A percentile compares a stretch with the other conserved stretches of the same genome.
Evolutionary conservation across 164 flowering plant genomes (phyloP).

Genomic region (Macadamia integrifolia): DNA sequence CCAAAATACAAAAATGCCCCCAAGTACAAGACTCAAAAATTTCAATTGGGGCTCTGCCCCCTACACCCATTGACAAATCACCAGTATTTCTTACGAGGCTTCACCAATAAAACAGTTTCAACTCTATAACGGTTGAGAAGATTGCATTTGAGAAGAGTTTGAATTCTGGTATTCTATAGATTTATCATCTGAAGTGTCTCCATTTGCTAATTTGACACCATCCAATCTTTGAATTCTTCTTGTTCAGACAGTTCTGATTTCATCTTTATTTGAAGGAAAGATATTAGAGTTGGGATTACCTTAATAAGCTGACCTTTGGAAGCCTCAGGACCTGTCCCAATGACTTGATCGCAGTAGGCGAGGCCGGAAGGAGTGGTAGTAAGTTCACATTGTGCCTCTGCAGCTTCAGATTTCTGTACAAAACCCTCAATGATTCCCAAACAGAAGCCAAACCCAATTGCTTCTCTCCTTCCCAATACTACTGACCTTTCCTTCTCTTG

Average conservation of each 20-base stretch:
- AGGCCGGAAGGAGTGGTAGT: constrained; percentile 69
- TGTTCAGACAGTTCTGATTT: not conserved
- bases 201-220: too few relatives aligned
- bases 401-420: constrained; percentile 6
- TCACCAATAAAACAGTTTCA: too few relatives aligned
- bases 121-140: too few relatives aligned
- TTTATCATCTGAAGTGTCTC: too few relatives aligned
- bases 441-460: constrained; percentile 9
- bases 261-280: not conserved
- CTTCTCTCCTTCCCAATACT: constrained; percentile 11
- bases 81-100: too few relatives aligned
- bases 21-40: too few relatives aligned
- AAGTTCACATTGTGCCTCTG: constrained; percentile 36
- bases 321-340: constrained; percentile 70
- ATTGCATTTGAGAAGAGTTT: too few relatives aligned
- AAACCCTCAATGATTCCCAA: constrained; percentile 1
- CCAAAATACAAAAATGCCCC: too few relatives aligned
- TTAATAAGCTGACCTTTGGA: constrained; percentile 74
- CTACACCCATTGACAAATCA: too few relatives aligned
- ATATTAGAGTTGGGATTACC: constrained; percentile 27
- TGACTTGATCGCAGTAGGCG: constrained; percentile 59
- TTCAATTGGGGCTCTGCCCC: too few relatives aligned
- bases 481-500: not conserved
- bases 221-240: not conserved
- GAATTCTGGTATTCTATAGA: too few relatives aligned